Percentiles rank a stretch among this genome's conserved stretches.
Evolutionary conservation across 768 basidiomycete genomes (phyloP).

Genomic region (Mycena metata): DNA sequence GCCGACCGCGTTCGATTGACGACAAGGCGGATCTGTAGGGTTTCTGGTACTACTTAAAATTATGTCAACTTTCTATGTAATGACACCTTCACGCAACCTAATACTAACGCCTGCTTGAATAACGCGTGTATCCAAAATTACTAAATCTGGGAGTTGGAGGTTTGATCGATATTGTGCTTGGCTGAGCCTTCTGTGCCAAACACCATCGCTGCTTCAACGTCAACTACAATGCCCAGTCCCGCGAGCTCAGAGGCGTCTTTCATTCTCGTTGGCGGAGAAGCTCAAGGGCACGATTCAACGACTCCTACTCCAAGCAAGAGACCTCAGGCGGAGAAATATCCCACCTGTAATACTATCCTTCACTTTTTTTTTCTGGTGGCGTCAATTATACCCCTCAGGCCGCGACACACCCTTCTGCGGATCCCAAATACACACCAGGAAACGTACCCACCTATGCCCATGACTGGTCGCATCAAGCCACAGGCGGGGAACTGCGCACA

Average conservation of each 20-base stretch:
- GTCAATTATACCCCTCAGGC: conserved; percentile 11
- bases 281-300: conserved; percentile 1
- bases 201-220: background rate
- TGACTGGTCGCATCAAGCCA: conserved; percentile 74
- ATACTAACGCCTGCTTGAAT: too few species aligned
- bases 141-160: conserved; percentile 16
- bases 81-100: too few species aligned
- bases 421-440: conserved; percentile 61
- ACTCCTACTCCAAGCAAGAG: conserved; percentile 8
- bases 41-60: too few species aligned
- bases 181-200: background rate
- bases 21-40: too few species aligned
- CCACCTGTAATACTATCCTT: background rate
- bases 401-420: conserved; percentile 62
- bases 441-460: conserved; percentile 71
- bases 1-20: too few species aligned
- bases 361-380: background rate
- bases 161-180: conserved; percentile 1
- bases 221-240: conserved; percentile 38
- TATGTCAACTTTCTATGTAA: too few species aligned
- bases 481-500: conserved; percentile 67
- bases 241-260: conserved; percentile 64
- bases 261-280: conserved; percentile 56
- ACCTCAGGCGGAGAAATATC: conserved; percentile 2
- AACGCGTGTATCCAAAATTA: too few species aligned